Percentiles rank a stretch among this genome's conserved stretches.
Evolutionary conservation across 169 alveolate species (phyloP).

Genomic region (Eimeria brunetti): DNA sequence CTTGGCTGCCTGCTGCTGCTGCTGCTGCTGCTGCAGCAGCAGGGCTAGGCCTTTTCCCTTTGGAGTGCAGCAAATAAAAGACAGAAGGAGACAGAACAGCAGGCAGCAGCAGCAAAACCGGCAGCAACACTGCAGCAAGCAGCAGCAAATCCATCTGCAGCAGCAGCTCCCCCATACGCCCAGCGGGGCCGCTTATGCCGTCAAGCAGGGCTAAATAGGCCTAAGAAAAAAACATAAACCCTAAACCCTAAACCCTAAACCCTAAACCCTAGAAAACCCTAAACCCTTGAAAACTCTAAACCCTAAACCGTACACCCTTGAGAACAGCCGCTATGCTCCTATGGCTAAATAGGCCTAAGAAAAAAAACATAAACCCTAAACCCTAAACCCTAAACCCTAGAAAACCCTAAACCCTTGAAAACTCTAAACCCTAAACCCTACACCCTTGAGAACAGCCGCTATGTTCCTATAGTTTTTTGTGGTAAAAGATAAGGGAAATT

Average conservation of each 20-base stretch:
- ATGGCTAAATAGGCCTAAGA: no score
- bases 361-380: no score
- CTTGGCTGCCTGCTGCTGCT: neutral
- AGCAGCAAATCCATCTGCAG: constrained; percentile 44
- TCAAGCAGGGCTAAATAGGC: constrained; percentile 52
- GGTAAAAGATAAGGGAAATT: no score
- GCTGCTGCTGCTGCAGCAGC: neutral
- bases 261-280: no score
- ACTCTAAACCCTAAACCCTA: no score
- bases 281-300: no score
- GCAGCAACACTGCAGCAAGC: constrained; percentile 16
- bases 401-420: no score
- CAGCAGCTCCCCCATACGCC: constrained; percentile 40
- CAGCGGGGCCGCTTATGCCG: constrained; percentile 64
- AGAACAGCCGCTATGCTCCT: no score
- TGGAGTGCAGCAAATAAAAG: constrained; percentile 4
- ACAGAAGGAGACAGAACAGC: constrained; percentile 30
- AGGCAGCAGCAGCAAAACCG: constrained; percentile 62
- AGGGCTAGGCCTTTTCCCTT: neutral
- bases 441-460: no score
- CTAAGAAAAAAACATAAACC: neutral
- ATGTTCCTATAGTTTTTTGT: no score
- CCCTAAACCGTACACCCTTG: no score
- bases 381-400: no score
- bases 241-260: neutral